Conservation (phyloP, 2,329 filamentous ascomycete genomes). For the Talaromyces marneffei region DNA sequence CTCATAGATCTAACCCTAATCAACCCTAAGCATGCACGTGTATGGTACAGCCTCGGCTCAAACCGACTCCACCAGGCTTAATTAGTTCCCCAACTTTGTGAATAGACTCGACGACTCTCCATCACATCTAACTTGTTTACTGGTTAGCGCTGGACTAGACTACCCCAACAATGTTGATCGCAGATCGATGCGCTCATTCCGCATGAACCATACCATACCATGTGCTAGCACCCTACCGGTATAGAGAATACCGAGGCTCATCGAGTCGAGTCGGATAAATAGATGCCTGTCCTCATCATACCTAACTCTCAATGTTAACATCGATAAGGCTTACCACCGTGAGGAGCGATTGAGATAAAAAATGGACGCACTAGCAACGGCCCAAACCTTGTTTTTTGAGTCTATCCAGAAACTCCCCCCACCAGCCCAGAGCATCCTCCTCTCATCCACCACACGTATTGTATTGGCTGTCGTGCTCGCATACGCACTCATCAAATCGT, state of each 20-base stretch:
- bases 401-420: slow-evolving; percentile 21
- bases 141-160: background rate
- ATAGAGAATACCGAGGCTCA: slow-evolving; percentile 10
- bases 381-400: background rate
- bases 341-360: background rate
- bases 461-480: slow-evolving; percentile 21
- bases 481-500: slow-evolving; percentile 21
- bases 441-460: slow-evolving; percentile 27
- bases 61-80: background rate
- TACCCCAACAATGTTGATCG: background rate
- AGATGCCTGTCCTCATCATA: background rate
- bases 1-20: background rate
- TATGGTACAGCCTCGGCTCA: slow-evolving; percentile 1
- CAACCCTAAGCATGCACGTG: background rate
- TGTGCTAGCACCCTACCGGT: background rate
- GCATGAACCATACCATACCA: background rate
- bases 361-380: background rate
- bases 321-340: too few relatives aligned
- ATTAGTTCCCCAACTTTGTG: background rate
- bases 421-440: slow-evolving; percentile 23
- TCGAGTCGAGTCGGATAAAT: background rate
- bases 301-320: background rate
- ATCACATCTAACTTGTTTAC: too few relatives aligned
- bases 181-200: background rate
- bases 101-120: background rate